Conservation (phyloP, 768 basidiomycete genomes). For the Candolleomyces eurysporus region DNA sequence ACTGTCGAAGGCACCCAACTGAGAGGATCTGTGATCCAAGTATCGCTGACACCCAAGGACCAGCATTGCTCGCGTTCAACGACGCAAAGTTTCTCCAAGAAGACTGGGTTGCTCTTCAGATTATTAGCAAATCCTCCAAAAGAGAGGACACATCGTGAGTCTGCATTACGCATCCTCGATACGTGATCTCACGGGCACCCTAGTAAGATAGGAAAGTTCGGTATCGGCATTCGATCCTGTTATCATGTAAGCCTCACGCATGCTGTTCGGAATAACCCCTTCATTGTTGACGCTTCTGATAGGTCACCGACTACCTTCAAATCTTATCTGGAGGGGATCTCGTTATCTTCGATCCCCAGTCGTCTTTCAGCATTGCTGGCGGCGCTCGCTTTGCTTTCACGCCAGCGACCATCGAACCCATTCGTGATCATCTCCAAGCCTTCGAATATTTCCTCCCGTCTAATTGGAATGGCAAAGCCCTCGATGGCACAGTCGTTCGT, state of each 20-base stretch:
- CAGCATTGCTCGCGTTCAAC: conserved; percentile 47
- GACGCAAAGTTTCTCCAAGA: conserved; percentile 35
- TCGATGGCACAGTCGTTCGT: conserved; percentile 43
- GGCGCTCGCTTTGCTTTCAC: conserved; percentile 30
- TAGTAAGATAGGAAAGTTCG: conserved; percentile 55
- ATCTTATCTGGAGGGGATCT: conserved; percentile 40
- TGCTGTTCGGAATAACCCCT: not conserved
- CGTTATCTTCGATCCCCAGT: conserved; percentile 44
- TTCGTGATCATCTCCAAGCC: conserved; percentile 29
- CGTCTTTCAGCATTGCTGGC: conserved; percentile 23
- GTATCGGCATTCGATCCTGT: conserved; percentile 50
- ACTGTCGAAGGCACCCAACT: conserved; percentile 24
- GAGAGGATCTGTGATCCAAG: conserved; percentile 21
- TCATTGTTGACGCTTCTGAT: not conserved
- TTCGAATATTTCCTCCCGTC: conserved; percentile 26
- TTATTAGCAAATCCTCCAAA: conserved; percentile 47
- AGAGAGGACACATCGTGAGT: conserved; percentile 40
- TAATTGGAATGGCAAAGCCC: conserved; percentile 14
- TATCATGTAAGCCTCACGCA: conserved; percentile 39
- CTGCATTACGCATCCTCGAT: not conserved
- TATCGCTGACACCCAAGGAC: conserved; percentile 32
- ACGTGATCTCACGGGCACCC: not conserved
- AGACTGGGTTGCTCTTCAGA: conserved; percentile 46
- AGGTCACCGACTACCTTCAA: conserved; percentile 52
- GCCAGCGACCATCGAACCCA: conserved; percentile 14